These are phyloP conservation scores for Solanum habrochaites DNA, from an alignment of 257 asterid species.

Conservation along the genomic window DNA sequence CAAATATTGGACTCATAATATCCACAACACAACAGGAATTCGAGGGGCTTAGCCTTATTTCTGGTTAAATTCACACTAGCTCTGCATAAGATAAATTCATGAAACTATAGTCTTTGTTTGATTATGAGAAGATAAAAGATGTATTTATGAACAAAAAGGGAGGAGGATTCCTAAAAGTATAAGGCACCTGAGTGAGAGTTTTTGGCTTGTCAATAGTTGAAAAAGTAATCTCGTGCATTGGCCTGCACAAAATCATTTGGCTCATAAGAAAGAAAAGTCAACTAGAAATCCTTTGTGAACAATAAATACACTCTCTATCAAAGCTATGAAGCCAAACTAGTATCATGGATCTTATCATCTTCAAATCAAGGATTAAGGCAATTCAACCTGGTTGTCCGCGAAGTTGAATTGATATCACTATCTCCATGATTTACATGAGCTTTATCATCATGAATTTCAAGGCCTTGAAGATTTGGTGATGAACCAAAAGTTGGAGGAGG, in stretches of 20 bases:
- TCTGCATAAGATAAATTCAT: background rate
- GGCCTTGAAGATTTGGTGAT: conserved; percentile 30
- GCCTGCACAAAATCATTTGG: conserved; percentile 21
- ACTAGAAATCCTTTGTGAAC: background rate
- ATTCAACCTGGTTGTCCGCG: conserved; percentile 13
- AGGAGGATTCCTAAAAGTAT: background rate
- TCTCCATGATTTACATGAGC: conserved; percentile 13
- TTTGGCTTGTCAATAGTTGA: conserved; percentile 42
- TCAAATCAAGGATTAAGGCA: background rate
- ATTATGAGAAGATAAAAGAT: background rate
- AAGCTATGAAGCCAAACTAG: background rate
- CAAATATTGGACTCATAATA: background rate
- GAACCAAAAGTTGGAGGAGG: conserved; percentile 53
- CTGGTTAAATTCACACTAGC: background rate
- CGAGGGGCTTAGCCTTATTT: background rate
- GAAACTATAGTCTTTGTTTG: background rate
- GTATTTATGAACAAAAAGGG: background rate
- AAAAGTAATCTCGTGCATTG: conserved; percentile 44
- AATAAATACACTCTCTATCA: background rate
- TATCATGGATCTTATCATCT: background rate
- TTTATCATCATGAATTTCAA: conserved; percentile 17
- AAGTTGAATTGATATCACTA: conserved; percentile 16
- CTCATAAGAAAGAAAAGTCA: background rate
- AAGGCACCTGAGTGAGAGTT: conserved; percentile 32
- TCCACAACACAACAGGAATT: background rate